Evolutionary conservation across 2,329 filamentous ascomycete genomes (phyloP).

Genomic region (Pseudogymnoascus pannorum): DNA sequence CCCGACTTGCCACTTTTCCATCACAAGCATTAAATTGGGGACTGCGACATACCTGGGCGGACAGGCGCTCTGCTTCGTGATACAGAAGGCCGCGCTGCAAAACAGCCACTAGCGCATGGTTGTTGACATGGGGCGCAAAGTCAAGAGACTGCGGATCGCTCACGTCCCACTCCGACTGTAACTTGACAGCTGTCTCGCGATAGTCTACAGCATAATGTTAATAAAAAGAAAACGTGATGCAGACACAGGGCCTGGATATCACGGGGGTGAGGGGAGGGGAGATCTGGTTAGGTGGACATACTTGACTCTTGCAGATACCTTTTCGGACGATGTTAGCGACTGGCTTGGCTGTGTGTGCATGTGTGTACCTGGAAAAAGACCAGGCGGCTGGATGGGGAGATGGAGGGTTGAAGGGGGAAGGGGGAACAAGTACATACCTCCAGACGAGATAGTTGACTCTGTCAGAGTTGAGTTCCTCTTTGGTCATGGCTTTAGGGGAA

Average conservation of each 20-base stretch:
- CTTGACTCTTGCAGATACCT: slow-evolving; percentile 31
- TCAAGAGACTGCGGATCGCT: slow-evolving; percentile 55
- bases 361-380: slow-evolving; percentile 19
- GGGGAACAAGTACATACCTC: slow-evolving; percentile 48
- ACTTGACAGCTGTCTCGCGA: slow-evolving; percentile 59
- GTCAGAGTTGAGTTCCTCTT: slow-evolving; percentile 50
- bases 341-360: not conserved
- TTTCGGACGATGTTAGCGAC: slow-evolving; percentile 25
- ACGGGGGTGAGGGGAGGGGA: not conserved
- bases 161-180: slow-evolving; percentile 62
- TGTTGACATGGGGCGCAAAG: slow-evolving; percentile 58
- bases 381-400: not conserved
- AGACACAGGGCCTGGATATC: slow-evolving; percentile 11
- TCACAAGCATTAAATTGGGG: not conserved
- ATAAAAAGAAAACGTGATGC: not conserved
- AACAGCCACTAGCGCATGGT: slow-evolving; percentile 55
- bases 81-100: slow-evolving; percentile 58
- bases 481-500: slow-evolving; percentile 21
- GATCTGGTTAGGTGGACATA: slow-evolving; percentile 19
- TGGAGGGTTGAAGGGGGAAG: not conserved
- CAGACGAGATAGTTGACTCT: slow-evolving; percentile 64
- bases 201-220: slow-evolving; percentile 43
- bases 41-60: slow-evolving; percentile 23
- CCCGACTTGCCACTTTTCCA: not conserved
- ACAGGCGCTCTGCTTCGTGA: slow-evolving; percentile 50